Evolutionary conservation across 352 stramenopile genomes (phyloP).

Genomic region (Globisporangium carolinianum): DNA sequence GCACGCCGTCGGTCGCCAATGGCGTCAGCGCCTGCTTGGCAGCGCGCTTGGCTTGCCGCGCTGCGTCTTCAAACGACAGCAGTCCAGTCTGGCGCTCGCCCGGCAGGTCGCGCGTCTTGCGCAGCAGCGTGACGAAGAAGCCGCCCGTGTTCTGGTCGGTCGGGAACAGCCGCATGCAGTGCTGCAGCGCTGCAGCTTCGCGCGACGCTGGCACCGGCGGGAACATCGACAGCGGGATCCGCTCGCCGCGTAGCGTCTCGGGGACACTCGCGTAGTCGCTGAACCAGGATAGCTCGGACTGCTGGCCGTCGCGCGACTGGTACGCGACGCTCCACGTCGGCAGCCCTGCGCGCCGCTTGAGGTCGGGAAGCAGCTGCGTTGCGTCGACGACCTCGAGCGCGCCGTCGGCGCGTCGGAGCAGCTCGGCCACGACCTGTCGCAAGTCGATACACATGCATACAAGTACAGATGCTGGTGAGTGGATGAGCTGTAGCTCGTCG

Average conservation of each 20-base stretch:
- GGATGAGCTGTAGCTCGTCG: no score
- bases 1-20: constrained; percentile 15
- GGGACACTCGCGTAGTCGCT: constrained; percentile 46
- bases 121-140: constrained; percentile 96
- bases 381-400: constrained; percentile 87
- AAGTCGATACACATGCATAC: background rate
- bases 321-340: constrained; percentile 61
- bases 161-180: constrained; percentile 92
- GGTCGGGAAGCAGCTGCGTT: constrained; percentile 33
- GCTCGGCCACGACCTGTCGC: constrained; percentile 79
- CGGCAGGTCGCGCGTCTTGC: constrained; percentile 54
- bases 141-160: constrained; percentile 97
- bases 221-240: constrained; percentile 77
- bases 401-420: constrained; percentile 86
- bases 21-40: constrained; percentile 23
- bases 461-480: background rate
- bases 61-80: constrained; percentile 31
- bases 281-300: constrained; percentile 41
- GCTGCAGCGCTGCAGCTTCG: constrained; percentile 37
- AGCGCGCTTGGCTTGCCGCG: constrained; percentile 9
- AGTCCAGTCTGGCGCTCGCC: constrained; percentile 29
- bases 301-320: constrained; percentile 38
- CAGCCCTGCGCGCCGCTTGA: constrained; percentile 40
- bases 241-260: constrained; percentile 44
- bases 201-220: constrained; percentile 62